Conservation (phyloP, 192 early-diverging fungal species). For the Coemansia sp. region DNA sequence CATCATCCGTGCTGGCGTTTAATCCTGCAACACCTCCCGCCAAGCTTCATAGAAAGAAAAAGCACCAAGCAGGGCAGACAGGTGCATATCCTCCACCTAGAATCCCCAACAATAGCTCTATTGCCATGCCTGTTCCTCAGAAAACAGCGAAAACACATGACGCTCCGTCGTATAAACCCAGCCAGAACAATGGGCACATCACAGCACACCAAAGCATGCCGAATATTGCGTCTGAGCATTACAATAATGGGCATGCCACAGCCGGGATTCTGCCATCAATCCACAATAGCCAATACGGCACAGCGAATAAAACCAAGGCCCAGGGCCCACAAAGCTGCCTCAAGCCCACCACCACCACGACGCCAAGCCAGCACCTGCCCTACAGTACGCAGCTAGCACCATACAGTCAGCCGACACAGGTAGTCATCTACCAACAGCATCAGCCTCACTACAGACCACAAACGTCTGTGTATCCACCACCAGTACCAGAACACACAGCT, state of each 20-base stretch:
- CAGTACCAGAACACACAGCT: not conserved
- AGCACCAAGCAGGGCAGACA: not conserved
- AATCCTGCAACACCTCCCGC: not conserved
- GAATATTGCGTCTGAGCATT: not conserved
- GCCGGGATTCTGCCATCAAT: constrained; percentile 14
- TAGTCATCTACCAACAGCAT: constrained; percentile 16
- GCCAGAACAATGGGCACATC: not conserved
- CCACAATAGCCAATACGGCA: constrained; percentile 17
- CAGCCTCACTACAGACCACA: constrained; percentile 7
- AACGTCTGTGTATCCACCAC: not conserved
- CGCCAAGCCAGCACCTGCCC: constrained; percentile 1
- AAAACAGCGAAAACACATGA: constrained; percentile 17
- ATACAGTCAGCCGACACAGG: constrained; percentile 2
- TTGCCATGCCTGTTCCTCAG: constrained; percentile 8
- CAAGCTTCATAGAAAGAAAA: not conserved
- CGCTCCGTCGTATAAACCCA: not conserved
- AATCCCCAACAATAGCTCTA: constrained; percentile 5
- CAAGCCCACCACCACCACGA: not conserved
- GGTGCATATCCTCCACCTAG: not conserved
- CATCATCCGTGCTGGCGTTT: constrained; percentile 31
- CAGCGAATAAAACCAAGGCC: constrained; percentile 10
- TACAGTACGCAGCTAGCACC: not conserved
- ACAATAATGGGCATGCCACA: constrained; percentile 20
- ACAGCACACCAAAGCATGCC: constrained; percentile 1
- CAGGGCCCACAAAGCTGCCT: not conserved